Conservation (phyloP, 768 basidiomycete genomes). For the Clitopilus passeckerianus region DNA sequence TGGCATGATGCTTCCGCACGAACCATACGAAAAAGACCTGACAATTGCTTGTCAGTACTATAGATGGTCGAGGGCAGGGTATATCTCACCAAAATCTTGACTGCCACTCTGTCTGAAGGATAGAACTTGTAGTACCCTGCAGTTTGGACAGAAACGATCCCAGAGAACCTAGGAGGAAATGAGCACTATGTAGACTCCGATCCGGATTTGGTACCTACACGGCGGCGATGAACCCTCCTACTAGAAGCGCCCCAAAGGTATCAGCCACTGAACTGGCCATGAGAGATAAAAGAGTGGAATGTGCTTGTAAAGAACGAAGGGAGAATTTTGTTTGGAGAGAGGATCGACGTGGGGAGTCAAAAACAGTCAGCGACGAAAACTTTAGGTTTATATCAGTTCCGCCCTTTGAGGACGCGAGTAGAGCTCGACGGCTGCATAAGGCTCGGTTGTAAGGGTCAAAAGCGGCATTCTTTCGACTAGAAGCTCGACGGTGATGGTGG, state of each 20-base stretch:
- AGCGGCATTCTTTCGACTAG: constrained; percentile 1
- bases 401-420: not conserved
- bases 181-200: not conserved
- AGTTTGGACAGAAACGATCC: constrained; percentile 33
- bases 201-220: constrained; percentile 19
- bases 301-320: not conserved
- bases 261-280: constrained; percentile 11
- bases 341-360: not conserved
- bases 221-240: constrained; percentile 34
- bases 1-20: constrained; percentile 1
- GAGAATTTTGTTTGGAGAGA: not conserved
- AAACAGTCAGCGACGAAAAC: not conserved
- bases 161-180: constrained; percentile 27
- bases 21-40: constrained; percentile 24
- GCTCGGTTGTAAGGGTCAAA: not conserved
- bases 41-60: not conserved
- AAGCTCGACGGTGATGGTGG: not conserved
- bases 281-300: not conserved
- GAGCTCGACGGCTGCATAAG: not conserved
- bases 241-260: constrained; percentile 36
- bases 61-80: not conserved
- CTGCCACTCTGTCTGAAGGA: constrained; percentile 18
- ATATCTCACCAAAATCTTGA: constrained; percentile 29
- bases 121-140: constrained; percentile 35
- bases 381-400: not conserved